A percentile compares a stretch with the other conserved stretches of the same genome.
Evolutionary conservation across 1,284 basidiomycete genomes (phyloP).

Genomic region (Inonotus hispidus): DNA sequence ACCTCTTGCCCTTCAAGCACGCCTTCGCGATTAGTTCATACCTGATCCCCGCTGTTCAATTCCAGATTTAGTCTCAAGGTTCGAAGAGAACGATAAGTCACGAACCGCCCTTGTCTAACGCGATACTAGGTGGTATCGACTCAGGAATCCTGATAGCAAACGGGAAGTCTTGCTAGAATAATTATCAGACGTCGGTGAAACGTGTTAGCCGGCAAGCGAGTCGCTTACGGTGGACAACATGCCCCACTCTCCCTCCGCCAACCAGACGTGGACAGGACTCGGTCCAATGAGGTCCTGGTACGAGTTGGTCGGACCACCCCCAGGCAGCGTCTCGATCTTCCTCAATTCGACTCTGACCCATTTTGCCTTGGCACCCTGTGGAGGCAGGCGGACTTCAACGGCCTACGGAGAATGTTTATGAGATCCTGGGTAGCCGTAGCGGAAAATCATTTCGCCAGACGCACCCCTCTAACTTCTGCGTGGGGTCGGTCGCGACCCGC

Average conservation of each 20-base stretch:
- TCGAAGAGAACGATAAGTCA: constrained; percentile 4
- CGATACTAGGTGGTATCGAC: constrained; percentile 76
- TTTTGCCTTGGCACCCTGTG: constrained; percentile 78
- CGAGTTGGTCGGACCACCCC: constrained; percentile 59
- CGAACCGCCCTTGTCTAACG: constrained; percentile 64
- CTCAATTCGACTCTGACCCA: constrained; percentile 85
- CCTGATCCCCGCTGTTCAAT: constrained; percentile 58
- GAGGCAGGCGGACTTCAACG: constrained; percentile 74
- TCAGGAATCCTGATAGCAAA: constrained; percentile 84
- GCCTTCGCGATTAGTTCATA: constrained; percentile 84
- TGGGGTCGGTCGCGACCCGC: constrained; percentile 63
- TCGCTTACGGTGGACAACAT: constrained; percentile 57
- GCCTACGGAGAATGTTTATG: constrained; percentile 40
- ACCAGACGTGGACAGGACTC: constrained; percentile 68
- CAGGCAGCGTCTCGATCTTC: constrained; percentile 78
- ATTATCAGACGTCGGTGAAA: background rate
- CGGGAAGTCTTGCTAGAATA: constrained; percentile 59
- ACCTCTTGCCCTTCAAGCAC: constrained; percentile 80
- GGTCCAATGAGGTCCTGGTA: constrained; percentile 71
- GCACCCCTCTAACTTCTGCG: constrained; percentile 74
- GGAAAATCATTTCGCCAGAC: constrained; percentile 31
- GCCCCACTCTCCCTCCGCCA: constrained; percentile 66
- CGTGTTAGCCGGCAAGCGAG: background rate
- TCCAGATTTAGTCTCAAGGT: constrained; percentile 6
- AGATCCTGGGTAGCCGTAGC: constrained; percentile 4